Percentiles rank a stretch among this genome's conserved stretches.
phyloP scores from a whole-genome alignment of 257 asterid genomes.

The Capsicum pubescens region DNA sequence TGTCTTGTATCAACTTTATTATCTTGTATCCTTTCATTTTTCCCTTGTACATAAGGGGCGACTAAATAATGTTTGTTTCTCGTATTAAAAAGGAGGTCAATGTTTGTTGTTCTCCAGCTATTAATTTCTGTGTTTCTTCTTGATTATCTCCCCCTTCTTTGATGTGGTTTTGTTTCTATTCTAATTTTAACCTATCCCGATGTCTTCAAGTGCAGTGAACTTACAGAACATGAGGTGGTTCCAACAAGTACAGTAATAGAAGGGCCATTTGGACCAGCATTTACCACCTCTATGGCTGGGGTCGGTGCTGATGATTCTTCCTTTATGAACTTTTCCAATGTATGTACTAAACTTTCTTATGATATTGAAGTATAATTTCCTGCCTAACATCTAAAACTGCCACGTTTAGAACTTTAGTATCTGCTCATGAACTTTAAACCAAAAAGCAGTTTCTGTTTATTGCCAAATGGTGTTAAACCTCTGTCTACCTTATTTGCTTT shows the following conservation, averaged over 20 bases:
- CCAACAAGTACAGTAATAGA: constrained; percentile 43
- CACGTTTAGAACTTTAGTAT: neutral
- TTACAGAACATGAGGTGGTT: constrained; percentile 48
- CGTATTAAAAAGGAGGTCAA: neutral
- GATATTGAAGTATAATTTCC: constrained; percentile 4
- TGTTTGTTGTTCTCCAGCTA: neutral
- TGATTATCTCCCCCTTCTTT: constrained; percentile 18
- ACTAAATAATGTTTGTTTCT: neutral
- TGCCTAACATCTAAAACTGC: neutral
- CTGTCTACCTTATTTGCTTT: neutral
- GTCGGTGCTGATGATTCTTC: constrained; percentile 46
- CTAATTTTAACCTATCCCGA: neutral
- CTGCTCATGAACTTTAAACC: neutral
- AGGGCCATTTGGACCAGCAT: constrained; percentile 44
- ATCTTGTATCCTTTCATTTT: neutral
- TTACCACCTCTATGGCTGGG: constrained; percentile 32
- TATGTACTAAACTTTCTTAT: constrained; percentile 30
- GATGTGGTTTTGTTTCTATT: neutral
- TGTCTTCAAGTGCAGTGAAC: constrained; percentile 39
- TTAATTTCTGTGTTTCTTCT: constrained; percentile 1
- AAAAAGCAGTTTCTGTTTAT: neutral
- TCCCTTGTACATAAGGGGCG: neutral
- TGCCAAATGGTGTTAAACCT: neutral
- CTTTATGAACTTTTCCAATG: constrained; percentile 45
- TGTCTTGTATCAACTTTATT: neutral